Evolutionary conservation across 106 monocot genomes (phyloP).

Genomic region (Allium fistulosum): DNA sequence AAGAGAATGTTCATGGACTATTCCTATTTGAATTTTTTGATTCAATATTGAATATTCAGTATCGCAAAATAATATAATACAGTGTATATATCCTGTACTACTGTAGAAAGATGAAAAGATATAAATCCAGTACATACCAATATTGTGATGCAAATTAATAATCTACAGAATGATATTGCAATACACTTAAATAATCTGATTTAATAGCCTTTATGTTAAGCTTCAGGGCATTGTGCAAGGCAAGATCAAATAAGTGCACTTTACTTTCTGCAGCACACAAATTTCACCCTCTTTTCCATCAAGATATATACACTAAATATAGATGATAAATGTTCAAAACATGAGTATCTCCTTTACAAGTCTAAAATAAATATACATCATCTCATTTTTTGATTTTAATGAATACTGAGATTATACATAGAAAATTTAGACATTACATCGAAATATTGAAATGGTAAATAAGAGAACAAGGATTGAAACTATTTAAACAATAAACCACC

Average conservation of each 20-base stretch:
- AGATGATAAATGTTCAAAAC: too few species aligned
- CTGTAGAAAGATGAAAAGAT: not conserved
- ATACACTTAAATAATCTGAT: too few species aligned
- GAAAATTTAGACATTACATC: not conserved
- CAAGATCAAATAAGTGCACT: slow-evolving; percentile 13
- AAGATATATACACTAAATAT: not conserved
- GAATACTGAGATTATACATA: not conserved
- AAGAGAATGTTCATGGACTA: not conserved
- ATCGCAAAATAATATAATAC: too few species aligned
- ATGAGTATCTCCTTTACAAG: too few species aligned
- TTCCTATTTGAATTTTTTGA: not conserved
- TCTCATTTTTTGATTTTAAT: not conserved
- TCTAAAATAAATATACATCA: not conserved
- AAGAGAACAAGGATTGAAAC: not conserved
- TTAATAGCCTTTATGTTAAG: not conserved
- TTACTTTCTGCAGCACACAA: not conserved
- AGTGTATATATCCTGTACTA: too few species aligned
- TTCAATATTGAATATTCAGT: not conserved
- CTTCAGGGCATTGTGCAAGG: slow-evolving; percentile 3
- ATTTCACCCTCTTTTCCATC: slow-evolving; percentile 2
- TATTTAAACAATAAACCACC: not conserved
- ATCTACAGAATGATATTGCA: too few species aligned
- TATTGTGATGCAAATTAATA: too few species aligned
- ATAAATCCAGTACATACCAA: too few species aligned
- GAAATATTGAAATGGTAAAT: not conserved